Evolutionary conservation across 2,329 filamentous ascomycete genomes (phyloP).

Genomic region (Sporothrix mexicana): DNA sequence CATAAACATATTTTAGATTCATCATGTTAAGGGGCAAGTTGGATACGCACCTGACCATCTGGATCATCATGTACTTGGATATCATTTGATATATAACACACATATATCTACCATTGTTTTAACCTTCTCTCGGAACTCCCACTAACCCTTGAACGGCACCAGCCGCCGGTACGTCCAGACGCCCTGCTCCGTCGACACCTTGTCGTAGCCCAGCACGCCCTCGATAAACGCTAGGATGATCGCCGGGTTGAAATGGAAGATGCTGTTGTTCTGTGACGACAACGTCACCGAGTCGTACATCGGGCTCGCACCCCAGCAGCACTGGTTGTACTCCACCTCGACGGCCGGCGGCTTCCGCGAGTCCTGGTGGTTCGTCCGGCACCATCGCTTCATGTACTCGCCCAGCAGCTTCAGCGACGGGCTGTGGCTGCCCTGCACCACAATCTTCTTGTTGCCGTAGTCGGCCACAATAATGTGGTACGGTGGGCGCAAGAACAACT

Average conservation of each 20-base stretch:
- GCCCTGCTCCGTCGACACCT: conserved; percentile 37
- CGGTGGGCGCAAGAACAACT: conserved; percentile 54
- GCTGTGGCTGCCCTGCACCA: conserved; percentile 56
- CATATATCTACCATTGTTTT: background rate
- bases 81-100: background rate
- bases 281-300: conserved; percentile 53
- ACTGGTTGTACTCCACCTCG: conserved; percentile 51
- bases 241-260: conserved; percentile 50
- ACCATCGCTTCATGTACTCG: conserved; percentile 57
- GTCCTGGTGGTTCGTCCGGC: conserved; percentile 50
- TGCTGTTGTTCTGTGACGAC: conserved; percentile 43
- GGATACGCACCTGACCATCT: background rate
- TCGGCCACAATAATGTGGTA: conserved; percentile 54
- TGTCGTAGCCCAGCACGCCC: conserved; percentile 53
- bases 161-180: conserved; percentile 36
- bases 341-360: conserved; percentile 49
- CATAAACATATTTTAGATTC: background rate
- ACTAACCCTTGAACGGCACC: conserved; percentile 30
- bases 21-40: no score
- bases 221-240: conserved; percentile 55
- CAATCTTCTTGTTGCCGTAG: conserved; percentile 44
- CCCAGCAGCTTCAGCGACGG: conserved; percentile 53
- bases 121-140: background rate
- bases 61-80: background rate
- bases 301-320: conserved; percentile 52